Base-by-base conservation (phyloP, 2,329 filamentous ascomycete species). In the Aspergillus niger region DNA sequence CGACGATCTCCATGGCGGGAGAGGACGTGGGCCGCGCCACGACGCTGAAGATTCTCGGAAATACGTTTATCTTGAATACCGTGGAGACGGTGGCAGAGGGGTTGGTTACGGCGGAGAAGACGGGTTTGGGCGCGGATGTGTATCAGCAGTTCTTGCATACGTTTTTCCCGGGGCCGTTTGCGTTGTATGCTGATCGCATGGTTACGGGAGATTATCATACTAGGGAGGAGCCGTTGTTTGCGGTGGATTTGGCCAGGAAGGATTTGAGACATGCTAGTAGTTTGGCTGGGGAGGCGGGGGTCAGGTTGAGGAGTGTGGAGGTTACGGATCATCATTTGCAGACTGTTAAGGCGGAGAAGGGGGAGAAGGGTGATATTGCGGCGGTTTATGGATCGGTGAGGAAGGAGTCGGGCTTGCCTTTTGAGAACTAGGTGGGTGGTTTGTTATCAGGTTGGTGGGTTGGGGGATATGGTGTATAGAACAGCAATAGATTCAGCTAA, bases 11-110 rank as follows among this genome's bases (percentile, higher is more conserved):
- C 72, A 88, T 92, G 74, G 82, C 83, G 48, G 86, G 84, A n/a
- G 84, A 91, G 75, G 84, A 89, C 1, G 87, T 88, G 52, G 85
- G 89, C 55, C 86, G 86, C 56, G 88, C 92, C 4, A 84, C 87
- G 1, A 84, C 86, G 49, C 81, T 96, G 51, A 95, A 97, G 77
- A 81, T 97, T 20, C 83, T 96, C 8, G 92, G 93, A 59, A 97
- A 97, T 76, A 91, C 90, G 0, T 93, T 97, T 73, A 84, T 97
- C 68, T 74, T 96, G 43, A 90, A 91, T 78, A 93, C 93, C 84
- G 85, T 93, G 24, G 89, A 92, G 71, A 84, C 91, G 55, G 79
- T 97, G 3, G 87, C 90, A 1, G 91, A 96, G 78, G 90, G 88
- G 5, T 85, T 94, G 71, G 86, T 89, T 1, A 77, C 92, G 5